Conservation (phyloP, 2,329 filamentous ascomycete genomes). For the Colletotrichum sidae region DNA sequence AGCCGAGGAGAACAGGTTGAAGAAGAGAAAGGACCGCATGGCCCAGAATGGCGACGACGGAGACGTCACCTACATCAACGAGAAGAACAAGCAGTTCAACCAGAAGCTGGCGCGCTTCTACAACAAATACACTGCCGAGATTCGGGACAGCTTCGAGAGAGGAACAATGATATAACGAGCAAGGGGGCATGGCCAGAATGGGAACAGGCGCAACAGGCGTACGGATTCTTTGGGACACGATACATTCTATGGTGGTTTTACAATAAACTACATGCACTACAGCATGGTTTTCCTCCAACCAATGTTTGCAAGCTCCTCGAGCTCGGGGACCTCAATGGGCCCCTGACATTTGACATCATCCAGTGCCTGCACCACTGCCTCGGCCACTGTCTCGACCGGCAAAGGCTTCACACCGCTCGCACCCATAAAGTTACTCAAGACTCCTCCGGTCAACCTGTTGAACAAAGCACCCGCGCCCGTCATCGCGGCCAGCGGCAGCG, state of each 20-base stretch:
- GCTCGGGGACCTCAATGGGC: slow-evolving; percentile 80
- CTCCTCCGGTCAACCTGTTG: slow-evolving; percentile 81
- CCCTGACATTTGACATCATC: slow-evolving; percentile 79
- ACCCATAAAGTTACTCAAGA: slow-evolving; percentile 82
- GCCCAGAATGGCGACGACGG: slow-evolving; percentile 83
- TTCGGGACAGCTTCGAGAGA: slow-evolving; percentile 96
- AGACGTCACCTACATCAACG: slow-evolving; percentile 99
- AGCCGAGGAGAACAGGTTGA: slow-evolving; percentile 86
- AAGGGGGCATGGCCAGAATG: slow-evolving; percentile 3
- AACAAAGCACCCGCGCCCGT: slow-evolving; percentile 80
- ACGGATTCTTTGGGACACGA: slow-evolving; percentile 24
- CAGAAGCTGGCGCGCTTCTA: slow-evolving; percentile 96
- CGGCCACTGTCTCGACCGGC: slow-evolving; percentile 86
- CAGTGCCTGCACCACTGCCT: slow-evolving; percentile 90
- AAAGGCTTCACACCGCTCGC: slow-evolving; percentile 87
- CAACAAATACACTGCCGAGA: slow-evolving; percentile 98
- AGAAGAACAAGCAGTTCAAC: slow-evolving; percentile 99
- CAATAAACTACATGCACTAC: slow-evolving; percentile 53
- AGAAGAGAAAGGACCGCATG: slow-evolving; percentile 85
- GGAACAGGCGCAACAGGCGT: background rate
- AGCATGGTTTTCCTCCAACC: slow-evolving; percentile 94
- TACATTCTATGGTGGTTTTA: slow-evolving; percentile 46
- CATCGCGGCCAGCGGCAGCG: slow-evolving; percentile 84
- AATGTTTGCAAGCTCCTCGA: slow-evolving; percentile 83
- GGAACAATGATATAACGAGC: slow-evolving; percentile 86